Percentiles rank a stretch among this genome's conserved stretches.
phyloP scores from a whole-genome alignment of 2,329 filamentous ascomycete genomes.

The Knoxdaviesia capensis region DNA sequence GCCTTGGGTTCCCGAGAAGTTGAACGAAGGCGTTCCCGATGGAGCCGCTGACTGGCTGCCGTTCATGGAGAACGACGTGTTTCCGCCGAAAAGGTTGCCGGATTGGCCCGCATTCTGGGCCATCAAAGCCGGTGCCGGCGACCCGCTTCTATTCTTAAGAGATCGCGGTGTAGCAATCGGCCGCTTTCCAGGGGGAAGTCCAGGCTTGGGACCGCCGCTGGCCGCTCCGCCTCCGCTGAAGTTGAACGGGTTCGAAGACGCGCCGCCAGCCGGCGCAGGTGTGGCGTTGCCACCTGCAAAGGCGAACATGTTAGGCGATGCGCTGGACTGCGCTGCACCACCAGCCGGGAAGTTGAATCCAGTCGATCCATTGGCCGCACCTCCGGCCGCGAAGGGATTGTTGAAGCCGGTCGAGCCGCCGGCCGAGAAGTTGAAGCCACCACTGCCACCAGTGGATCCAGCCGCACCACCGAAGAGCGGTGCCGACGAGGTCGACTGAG shows the following conservation, averaged over 20 bases:
- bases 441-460: conserved; percentile 8
- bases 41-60: conserved; percentile 11
- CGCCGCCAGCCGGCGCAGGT: too few relatives aligned
- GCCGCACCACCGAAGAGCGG: conserved; percentile 8
- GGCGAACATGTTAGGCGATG: too few relatives aligned
- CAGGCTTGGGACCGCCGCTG: too few relatives aligned
- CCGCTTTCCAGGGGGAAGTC: too few relatives aligned
- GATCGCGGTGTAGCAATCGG: too few relatives aligned
- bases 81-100: neutral
- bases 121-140: too few relatives aligned
- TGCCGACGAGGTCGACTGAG: conserved; percentile 5
- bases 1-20: neutral
- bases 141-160: too few relatives aligned
- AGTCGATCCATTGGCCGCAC: conserved; percentile 7
- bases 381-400: conserved; percentile 19
- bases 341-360: conserved; percentile 19
- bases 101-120: too few relatives aligned
- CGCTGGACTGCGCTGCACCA: too few relatives aligned
- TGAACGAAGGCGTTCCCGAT: conserved; percentile 2
- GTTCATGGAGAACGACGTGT: conserved; percentile 6
- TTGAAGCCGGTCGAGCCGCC: conserved; percentile 12
- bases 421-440: conserved; percentile 9
- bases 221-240: too few relatives aligned
- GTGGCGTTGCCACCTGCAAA: too few relatives aligned
- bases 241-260: too few relatives aligned